Conservation (phyloP, 345 rosid genomes). For the Euphorbia pulcherrima region DNA sequence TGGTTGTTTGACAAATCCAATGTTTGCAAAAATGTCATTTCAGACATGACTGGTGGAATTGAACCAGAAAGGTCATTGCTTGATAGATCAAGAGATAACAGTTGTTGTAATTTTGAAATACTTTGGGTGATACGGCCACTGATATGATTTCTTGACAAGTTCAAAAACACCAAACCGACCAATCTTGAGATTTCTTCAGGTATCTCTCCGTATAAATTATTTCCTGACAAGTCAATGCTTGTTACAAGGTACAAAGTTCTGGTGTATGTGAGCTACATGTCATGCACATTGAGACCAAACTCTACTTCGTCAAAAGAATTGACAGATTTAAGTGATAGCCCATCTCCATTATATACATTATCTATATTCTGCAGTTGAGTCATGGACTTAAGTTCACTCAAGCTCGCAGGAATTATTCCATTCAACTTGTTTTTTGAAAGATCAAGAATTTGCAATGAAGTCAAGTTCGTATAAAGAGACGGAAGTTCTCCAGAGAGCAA, state of each 20-base stretch:
- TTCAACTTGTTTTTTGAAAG: constrained; percentile 38
- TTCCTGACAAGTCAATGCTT: constrained; percentile 37
- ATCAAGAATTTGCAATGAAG: constrained; percentile 40
- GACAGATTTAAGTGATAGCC: too few species aligned
- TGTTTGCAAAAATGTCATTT: constrained; percentile 30
- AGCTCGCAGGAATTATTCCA: constrained; percentile 33
- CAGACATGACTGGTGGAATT: constrained; percentile 36
- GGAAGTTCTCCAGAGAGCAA: constrained; percentile 16
- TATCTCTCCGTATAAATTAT: constrained; percentile 35
- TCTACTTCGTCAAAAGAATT: too few species aligned
- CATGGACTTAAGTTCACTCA: constrained; percentile 42
- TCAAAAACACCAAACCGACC: constrained; percentile 31
- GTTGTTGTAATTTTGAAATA: constrained; percentile 32
- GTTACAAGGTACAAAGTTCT: constrained; percentile 41
- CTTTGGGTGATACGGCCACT: constrained; percentile 27
- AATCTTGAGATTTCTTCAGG: constrained; percentile 33
- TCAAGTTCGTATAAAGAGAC: constrained; percentile 3
- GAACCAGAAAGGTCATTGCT: constrained; percentile 20
- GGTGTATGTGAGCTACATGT: constrained; percentile 25
- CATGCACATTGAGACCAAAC: constrained; percentile 9
- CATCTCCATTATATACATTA: too few species aligned
- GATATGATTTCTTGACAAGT: constrained; percentile 38
- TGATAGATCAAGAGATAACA: constrained; percentile 49
- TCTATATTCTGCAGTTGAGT: constrained; percentile 17
- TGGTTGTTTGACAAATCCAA: constrained; percentile 28